Base-by-base conservation (phyloP, 2,329 filamentous ascomycete species). In the Colletotrichum graminicola region DNA sequence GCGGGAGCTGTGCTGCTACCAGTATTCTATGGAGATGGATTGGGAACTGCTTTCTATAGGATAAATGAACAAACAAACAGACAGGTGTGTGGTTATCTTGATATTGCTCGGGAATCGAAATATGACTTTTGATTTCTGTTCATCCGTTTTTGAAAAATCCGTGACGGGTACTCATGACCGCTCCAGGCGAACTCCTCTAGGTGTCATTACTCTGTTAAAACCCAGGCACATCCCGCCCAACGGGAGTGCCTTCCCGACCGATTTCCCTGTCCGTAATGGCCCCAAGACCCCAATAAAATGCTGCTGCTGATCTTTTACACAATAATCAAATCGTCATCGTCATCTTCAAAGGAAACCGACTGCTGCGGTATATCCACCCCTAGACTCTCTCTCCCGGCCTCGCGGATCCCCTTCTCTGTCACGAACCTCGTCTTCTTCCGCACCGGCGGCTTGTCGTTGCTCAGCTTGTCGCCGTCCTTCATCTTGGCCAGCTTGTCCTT, bases 371-470 rank as follows among this genome's bases (percentile, higher is more conserved):
- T 79, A 62, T 88, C 87, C n/a, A 80, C 83, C 12, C 91, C 90
- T 2, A 94, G 78, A 77, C 92, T 94, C 77, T 94, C 93, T 71
- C 92, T 85, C 1, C 93, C 93, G 5, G 93, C 92, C 80, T 94
- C 92, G 66, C 90, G 88, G 73, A 95, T 94, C 0, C 93, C 93
- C 78, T 91, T 93, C 52, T 90, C 90, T 34, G 93, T 94, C 51
- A 94, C 87, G 77, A 95, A 94, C n/a, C 92, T 86, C 62, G 92
- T 94, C 85, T 93, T 94, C 82, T 94, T 92, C 75, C 88, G 85
- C 41, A 89, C 86, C 0, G 88, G 89, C 77, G 77, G 85, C 74
- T 72, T 78, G 62, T 80, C 76, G 21, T 68, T 66, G 47, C 62
- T 67, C 62, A 73, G 54, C 74, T 83, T 86, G 78, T 90, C 88